phyloP scores from a whole-genome alignment of 177 flowering plant species.

The Tripterygium wilfordii region DNA sequence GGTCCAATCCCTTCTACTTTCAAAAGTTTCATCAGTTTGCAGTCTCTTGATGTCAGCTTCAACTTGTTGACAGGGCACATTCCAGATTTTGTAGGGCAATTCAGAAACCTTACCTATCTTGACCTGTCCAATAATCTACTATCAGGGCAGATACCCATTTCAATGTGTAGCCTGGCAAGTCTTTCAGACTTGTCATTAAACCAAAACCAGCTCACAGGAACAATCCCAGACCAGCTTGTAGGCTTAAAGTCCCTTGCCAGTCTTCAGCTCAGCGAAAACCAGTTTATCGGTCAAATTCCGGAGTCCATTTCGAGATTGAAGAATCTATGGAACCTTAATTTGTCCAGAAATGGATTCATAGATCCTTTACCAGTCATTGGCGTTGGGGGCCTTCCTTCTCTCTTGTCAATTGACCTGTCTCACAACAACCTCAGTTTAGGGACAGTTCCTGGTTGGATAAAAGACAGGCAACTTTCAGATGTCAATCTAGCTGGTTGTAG shows the following conservation, averaged over 20 bases:
- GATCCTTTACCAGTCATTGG: conserved; percentile 50
- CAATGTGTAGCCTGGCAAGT: conserved; percentile 38
- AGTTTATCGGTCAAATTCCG: conserved; percentile 65
- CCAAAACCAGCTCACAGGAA: conserved; percentile 62
- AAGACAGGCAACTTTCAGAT: conserved; percentile 46
- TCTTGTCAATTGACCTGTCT: conserved; percentile 77
- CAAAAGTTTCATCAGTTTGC: conserved; percentile 36
- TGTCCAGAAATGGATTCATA: conserved; percentile 66
- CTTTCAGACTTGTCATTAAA: conserved; percentile 53
- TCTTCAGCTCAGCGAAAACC: conserved; percentile 53
- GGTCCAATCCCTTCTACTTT: conserved; percentile 71
- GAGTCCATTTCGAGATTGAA: conserved; percentile 51
- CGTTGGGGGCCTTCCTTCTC: conserved; percentile 54
- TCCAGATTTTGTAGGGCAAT: conserved; percentile 59
- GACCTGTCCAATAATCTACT: conserved; percentile 68
- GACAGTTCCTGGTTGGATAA: conserved; percentile 73
- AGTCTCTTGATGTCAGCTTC: conserved; percentile 70
- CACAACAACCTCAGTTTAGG: conserved; percentile 70
- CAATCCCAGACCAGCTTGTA: conserved; percentile 59
- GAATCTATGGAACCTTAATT: conserved; percentile 71
- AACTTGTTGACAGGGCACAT: conserved; percentile 61
- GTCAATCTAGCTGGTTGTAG: conserved; percentile 77
- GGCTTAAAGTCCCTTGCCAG: conserved; percentile 51
- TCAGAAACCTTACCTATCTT: conserved; percentile 48
- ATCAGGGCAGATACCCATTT: conserved; percentile 60